Evolutionary conservation across 768 basidiomycete species (phyloP), one percentile per base, ranked within the genome.

Genomic region (Lactarius hatsudake): DNA sequence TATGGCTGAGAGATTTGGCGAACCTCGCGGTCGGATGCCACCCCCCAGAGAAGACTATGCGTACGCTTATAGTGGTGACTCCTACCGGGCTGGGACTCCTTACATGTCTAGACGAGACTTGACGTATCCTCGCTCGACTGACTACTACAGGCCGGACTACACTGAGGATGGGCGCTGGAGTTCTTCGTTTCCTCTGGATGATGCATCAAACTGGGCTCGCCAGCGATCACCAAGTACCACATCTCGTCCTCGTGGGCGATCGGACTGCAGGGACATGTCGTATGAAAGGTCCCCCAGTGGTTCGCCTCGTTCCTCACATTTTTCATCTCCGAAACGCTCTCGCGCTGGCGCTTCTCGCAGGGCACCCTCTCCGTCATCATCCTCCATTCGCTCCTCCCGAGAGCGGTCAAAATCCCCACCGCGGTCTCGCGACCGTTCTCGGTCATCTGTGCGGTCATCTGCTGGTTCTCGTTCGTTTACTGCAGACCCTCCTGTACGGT

Each of bases 401-500:
- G 77, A 79, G 70, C 78, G 75, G 58, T 66, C 74, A 59, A 76
- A 76, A 72, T 81, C 81, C 60, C 62, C 59, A 42, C 66, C 62
- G 13, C 62, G 58, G 3, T 68, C 67, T 61, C 67, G 34, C 26
- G 67, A 64, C 48, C 67, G 32, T 61, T 68, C 67, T 56, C 79
- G 83, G 71, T 83, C 83, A 48, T 76, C 77, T 43, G 86, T 86
- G 68, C 82, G 82, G 58, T 87, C 86, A 17, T 85, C 84, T 54
- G 82, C 83, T 70, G 83, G 82, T n/a, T 87, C 87, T 62, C 79
- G 81, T 32, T 79, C 65, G 2, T 73, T 60, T 36, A 57, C 60
- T 40, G 51, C 61, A 20, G 63, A 63, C 13, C 61, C 69, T 45
- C 61, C 67, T 45, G 59, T 61, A 30, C 62, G 42, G 51, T 59